phyloP scores from a whole-genome alignment of 2,329 filamentous ascomycete genomes.

The Amauroascus verrucosus region DNA sequence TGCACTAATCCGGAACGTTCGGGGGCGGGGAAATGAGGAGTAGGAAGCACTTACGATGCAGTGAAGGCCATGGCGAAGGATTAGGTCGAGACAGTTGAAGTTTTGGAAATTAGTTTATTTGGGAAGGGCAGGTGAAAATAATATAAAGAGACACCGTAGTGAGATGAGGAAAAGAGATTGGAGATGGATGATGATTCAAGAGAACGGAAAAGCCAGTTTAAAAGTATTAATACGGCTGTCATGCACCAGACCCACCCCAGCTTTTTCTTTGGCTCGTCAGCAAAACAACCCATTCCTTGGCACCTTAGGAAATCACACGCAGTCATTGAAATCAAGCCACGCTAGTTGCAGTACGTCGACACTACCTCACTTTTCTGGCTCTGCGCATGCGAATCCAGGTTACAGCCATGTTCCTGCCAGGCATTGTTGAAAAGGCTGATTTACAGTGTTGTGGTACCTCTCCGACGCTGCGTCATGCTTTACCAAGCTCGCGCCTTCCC shows the following conservation, averaged over 20 bases:
- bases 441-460: neutral
- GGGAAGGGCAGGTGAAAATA: neutral
- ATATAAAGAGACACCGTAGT: neutral
- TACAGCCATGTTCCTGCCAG: neutral
- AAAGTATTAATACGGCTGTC: conserved; percentile 9
- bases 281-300: conserved; percentile 2
- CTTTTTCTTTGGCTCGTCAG: neutral
- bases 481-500: neutral
- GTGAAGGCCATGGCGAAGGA: conserved; percentile 42
- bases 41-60: conserved; percentile 36
- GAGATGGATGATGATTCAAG: neutral
- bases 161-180: neutral
- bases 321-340: neutral
- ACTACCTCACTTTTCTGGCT: neutral
- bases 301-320: conserved; percentile 3
- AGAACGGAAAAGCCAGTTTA: neutral
- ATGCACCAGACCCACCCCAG: conserved; percentile 3
- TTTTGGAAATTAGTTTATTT: neutral
- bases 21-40: conserved; percentile 7
- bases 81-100: neutral
- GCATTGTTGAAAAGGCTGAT: no score
- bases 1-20: neutral
- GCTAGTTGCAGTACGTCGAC: neutral
- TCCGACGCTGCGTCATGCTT: neutral
- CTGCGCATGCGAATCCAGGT: neutral